Evolutionary conservation across 495 filamentous ascomycete genomes (phyloP).

Genomic region (Aspergillus sparsus): DNA sequence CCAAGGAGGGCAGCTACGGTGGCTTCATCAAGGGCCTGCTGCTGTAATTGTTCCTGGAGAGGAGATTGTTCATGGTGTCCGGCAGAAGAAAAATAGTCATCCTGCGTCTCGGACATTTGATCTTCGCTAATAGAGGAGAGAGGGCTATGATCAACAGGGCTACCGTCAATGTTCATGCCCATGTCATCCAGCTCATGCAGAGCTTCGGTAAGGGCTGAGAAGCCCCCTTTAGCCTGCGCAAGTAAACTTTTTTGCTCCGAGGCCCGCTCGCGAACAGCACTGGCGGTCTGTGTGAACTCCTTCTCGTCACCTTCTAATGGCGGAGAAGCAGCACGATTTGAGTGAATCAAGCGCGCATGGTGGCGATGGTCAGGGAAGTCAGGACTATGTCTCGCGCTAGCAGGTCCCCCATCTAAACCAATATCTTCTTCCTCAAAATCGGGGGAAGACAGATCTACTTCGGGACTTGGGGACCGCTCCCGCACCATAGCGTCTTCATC

Average conservation of each 20-base stretch:
- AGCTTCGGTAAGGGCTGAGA: constrained; percentile 41
- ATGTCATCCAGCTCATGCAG: constrained; percentile 37
- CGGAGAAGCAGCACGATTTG: constrained; percentile 73
- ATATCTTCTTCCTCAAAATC: constrained; percentile 78
- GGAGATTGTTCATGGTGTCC: constrained; percentile 26
- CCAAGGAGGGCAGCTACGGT: constrained; percentile 44
- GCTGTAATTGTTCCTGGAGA: constrained; percentile 26
- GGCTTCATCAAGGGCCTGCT: constrained; percentile 39
- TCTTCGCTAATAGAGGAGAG: constrained; percentile 38
- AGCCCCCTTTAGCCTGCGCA: constrained; percentile 28
- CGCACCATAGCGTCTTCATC: constrained; percentile 71
- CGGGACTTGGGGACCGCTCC: constrained; percentile 80
- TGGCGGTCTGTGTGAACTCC: constrained; percentile 94
- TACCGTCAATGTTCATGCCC: constrained; percentile 32
- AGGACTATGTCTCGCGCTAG: constrained; percentile 56
- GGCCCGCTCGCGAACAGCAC: constrained; percentile 78
- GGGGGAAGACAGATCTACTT: constrained; percentile 86
- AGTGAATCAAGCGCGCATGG: constrained; percentile 55
- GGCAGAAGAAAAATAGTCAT: constrained; percentile 48
- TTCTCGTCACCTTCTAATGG: constrained; percentile 93
- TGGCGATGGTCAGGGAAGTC: constrained; percentile 49
- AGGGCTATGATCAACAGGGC: constrained; percentile 39
- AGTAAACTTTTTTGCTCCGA: constrained; percentile 48
- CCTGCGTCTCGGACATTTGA: constrained; percentile 41
- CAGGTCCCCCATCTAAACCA: constrained; percentile 46